Percentiles rank a stretch among this genome's conserved stretches.
Conservation (phyloP, 306 rosid species). For the Cucurbita argyrosperma region DNA sequence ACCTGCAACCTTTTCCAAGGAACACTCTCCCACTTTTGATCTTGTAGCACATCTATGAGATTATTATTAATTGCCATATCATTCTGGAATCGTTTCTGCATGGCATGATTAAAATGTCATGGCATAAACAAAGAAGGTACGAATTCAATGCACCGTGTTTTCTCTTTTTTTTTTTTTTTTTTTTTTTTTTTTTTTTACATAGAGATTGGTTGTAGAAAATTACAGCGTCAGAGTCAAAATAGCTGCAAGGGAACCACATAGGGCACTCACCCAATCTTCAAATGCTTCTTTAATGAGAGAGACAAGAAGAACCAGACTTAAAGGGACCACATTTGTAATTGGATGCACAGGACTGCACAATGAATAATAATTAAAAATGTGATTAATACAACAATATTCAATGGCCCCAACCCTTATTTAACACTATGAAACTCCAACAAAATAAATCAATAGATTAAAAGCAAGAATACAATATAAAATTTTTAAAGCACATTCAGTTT, state of each 20-base stretch:
- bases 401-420: neutral
- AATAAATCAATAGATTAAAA: neutral
- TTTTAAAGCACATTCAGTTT: neutral
- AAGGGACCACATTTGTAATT: constrained; percentile 75
- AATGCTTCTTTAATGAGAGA: constrained; percentile 88
- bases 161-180: too few species aligned
- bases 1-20: constrained; percentile 91
- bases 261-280: constrained; percentile 80
- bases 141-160: neutral
- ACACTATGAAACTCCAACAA: neutral
- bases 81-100: constrained; percentile 90
- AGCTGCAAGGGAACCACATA: constrained; percentile 8
- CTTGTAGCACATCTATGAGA: constrained; percentile 57
- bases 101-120: constrained; percentile 12
- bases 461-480: neutral
- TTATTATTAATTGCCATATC: constrained; percentile 69
- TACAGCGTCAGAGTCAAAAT: neutral
- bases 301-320: constrained; percentile 74
- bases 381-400: neutral
- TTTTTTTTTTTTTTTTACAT: neutral
- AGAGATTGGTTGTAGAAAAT: neutral
- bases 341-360: constrained; percentile 83
- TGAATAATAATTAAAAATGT: constrained; percentile 6
- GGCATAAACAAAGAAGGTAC: constrained; percentile 2
- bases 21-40: constrained; percentile 62